Base-by-base conservation (phyloP, 1,284 basidiomycete genomes). In the Trichosporon sp. region DNA sequence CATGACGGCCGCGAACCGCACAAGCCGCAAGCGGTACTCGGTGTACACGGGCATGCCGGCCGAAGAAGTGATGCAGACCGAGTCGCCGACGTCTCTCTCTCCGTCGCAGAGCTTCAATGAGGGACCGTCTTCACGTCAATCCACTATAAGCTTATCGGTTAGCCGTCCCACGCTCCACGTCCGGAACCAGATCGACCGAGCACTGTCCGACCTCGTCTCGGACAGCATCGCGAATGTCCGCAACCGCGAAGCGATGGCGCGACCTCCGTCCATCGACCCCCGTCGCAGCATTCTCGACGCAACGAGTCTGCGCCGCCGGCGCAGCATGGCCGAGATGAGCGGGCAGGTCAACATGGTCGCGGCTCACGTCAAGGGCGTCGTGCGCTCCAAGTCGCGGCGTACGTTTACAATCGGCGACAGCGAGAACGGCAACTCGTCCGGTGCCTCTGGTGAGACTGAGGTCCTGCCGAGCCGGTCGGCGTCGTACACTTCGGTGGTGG, bases 161-260 rank as follows among this genome's bases (percentile, higher is more conserved):
- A 63, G 89, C 38, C 89, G 92, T 8, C 89, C 90, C 8, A 90
- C 92, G 6, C 84, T 88, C 14, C 86, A 88, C 40, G 89, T 90
- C 38, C 89, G 93, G 21, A 86, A 88, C 35, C 75, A 79, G 6
- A 82, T 86, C 67, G 85, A 86, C 73, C 77, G 82, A 4, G 78
- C 80, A 0, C 76, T 86, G 4, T 71, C 76, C 6, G 85, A 86
- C 70, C 76, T 86, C 59, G 80, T 85, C 67, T 85, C 83, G 6
- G 84, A 85, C 37, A 75, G 77, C 16, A 81, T 81, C 61, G 78
- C 82, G 14, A 78, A 82, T 0, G 83, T 83, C 0, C 73, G 84
- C 14, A 80, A 77, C 70, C 78, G 77, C 65, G 80, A 78, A 14
- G 79, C 80, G 43, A 71, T 80, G 5, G 78, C 78, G 35, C 68